Evolutionary conservation across 2,329 filamentous ascomycete species (phyloP).

Genomic region (Ophiostoma sp.): DNA sequence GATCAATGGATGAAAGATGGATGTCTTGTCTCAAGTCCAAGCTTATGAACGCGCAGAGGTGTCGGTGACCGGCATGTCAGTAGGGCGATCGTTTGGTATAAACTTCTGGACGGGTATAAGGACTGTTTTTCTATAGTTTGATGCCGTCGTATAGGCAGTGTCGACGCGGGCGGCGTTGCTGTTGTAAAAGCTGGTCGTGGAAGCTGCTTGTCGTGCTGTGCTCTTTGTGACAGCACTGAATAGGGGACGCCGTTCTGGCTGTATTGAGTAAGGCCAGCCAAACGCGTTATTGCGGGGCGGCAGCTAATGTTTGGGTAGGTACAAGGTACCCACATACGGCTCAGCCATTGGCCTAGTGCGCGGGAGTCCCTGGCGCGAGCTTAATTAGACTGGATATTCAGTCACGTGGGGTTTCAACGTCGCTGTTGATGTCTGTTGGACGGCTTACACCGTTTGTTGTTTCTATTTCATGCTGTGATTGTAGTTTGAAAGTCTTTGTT

Average conservation of each 20-base stretch:
- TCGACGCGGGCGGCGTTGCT: not conserved
- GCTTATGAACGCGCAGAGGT: not conserved
- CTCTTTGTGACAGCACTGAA: conserved; percentile 1
- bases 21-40: not conserved
- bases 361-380: conserved; percentile 12
- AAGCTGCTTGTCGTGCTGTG: not conserved
- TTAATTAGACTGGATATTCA: not conserved
- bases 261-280: not conserved
- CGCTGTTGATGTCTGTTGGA: no score
- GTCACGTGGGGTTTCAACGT: not conserved
- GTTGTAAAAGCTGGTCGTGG: not conserved
- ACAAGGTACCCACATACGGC: conserved; percentile 3
- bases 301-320: conserved; percentile 1
- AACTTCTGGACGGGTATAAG: not conserved
- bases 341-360: not conserved
- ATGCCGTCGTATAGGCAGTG: not conserved
- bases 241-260: conserved; percentile 2
- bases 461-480: not conserved
- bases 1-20: not conserved
- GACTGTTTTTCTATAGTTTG: not conserved
- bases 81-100: not conserved
- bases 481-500: not conserved
- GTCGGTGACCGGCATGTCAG: conserved; percentile 6
- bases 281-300: conserved; percentile 11
- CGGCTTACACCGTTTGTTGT: not conserved